Evolutionary conservation across 805 yeast species (phyloP).

Genomic region (Cyberlindnera maclurae): DNA sequence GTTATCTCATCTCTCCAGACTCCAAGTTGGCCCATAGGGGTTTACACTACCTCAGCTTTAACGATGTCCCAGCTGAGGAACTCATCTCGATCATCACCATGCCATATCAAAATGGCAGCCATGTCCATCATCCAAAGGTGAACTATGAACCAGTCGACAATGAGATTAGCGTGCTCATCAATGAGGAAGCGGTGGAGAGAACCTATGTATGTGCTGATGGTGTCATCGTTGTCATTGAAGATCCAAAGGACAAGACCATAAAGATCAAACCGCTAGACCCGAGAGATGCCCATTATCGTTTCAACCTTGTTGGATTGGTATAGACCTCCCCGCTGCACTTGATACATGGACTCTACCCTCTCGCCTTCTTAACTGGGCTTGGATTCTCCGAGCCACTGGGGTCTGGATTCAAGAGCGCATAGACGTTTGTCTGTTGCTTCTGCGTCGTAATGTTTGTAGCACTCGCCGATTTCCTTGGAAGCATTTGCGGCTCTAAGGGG

Average conservation of each 20-base stretch:
- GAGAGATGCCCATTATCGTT: slow-evolving; percentile 4
- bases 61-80: slow-evolving; percentile 8
- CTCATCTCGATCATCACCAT: slow-evolving; percentile 7
- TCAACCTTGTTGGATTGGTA: slow-evolving; percentile 8
- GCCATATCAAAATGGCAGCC: slow-evolving; percentile 18
- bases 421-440: slow-evolving; percentile 11
- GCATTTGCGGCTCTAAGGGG: slow-evolving; percentile 6
- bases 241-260: slow-evolving; percentile 18
- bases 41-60: slow-evolving; percentile 15
- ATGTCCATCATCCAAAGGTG: slow-evolving; percentile 6
- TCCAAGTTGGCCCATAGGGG: slow-evolving; percentile 11
- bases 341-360: neutral
- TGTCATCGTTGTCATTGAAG: slow-evolving; percentile 5
- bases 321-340: neutral
- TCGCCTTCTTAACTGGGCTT: slow-evolving; percentile 4
- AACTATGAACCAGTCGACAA: slow-evolving; percentile 6
- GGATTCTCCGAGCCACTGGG: slow-evolving; percentile 14
- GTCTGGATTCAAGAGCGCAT: slow-evolving; percentile 22
- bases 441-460: slow-evolving; percentile 9
- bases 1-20: slow-evolving; percentile 20
- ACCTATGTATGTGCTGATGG: slow-evolving; percentile 21
- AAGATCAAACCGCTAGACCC: slow-evolving; percentile 4
- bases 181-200: slow-evolving; percentile 11
- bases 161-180: slow-evolving; percentile 6
- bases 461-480: slow-evolving; percentile 13